Percentiles rank a stretch among this genome's conserved stretches.
These are phyloP conservation scores for Aspergillus terreus DNA, from an alignment of 2,329 filamentous ascomycete species.

Conservation along the genomic window DNA sequence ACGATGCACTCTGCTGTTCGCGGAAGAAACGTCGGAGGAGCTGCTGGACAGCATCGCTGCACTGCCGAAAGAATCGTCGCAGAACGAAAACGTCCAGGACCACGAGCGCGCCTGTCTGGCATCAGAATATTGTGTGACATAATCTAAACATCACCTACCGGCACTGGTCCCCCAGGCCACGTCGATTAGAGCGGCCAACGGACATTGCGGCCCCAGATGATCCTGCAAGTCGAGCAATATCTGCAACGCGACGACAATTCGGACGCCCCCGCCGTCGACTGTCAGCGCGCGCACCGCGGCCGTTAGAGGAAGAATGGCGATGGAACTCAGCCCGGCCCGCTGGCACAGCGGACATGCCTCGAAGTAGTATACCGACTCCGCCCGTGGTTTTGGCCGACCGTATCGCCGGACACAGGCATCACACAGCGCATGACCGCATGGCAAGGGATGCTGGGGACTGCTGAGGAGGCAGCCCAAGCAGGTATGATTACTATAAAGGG, in stretches of 20 bases:
- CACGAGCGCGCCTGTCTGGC: neutral
- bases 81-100: slow-evolving; percentile 1
- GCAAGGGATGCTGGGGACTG: slow-evolving; percentile 2
- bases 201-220: slow-evolving; percentile 2
- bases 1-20: neutral
- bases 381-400: neutral
- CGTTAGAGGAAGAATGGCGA: slow-evolving; percentile 2
- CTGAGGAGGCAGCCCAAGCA: slow-evolving; percentile 4
- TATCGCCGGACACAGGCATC: slow-evolving; percentile 1
- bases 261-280: slow-evolving; percentile 4
- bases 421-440: slow-evolving; percentile 4
- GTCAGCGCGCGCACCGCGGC: slow-evolving; percentile 4
- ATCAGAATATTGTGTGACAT: neutral
- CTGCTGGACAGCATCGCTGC: neutral
- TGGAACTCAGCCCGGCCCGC: neutral
- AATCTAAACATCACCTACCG: neutral
- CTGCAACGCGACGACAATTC: neutral
- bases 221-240: slow-evolving; percentile 3
- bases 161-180: slow-evolving; percentile 8
- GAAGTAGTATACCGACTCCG: neutral
- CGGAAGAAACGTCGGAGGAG: slow-evolving; percentile 1
- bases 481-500: neutral
- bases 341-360: slow-evolving; percentile 3
- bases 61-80: neutral
- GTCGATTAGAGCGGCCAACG: slow-evolving; percentile 4